Conservation (phyloP, 371 early-diverging fungal genomes). For the Smittium mucronatum region DNA sequence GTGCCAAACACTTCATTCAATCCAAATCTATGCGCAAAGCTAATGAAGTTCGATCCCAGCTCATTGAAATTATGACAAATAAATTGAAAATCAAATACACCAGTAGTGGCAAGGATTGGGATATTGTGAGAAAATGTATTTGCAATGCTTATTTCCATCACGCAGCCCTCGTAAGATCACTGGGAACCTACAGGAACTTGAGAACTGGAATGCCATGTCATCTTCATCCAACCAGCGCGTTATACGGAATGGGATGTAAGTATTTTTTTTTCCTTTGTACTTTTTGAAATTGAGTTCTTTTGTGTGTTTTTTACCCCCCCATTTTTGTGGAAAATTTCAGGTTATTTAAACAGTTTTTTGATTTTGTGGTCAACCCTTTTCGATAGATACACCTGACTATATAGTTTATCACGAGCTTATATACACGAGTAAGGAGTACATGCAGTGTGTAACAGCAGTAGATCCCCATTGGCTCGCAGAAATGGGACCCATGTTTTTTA, state of each 20-base stretch:
- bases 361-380: no score
- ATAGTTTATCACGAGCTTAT: constrained; percentile 95
- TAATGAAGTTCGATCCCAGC: constrained; percentile 82
- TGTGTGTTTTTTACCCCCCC: no score
- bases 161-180: constrained; percentile 77
- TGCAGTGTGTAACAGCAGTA: constrained; percentile 95
- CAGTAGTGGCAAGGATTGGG: constrained; percentile 89
- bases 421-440: constrained; percentile 93
- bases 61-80: constrained; percentile 71
- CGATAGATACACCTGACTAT: constrained; percentile 70
- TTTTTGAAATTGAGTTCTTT: no score
- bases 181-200: constrained; percentile 90
- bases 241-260: constrained; percentile 71
- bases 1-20: constrained; percentile 81
- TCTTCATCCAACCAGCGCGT: constrained; percentile 86
- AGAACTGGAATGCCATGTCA: constrained; percentile 90
- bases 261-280: neutral
- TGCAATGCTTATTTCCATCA: constrained; percentile 95
- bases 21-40: constrained; percentile 89
- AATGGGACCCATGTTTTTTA: constrained; percentile 80
- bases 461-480: constrained; percentile 91
- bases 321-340: no score
- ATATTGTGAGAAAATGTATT: constrained; percentile 81
- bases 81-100: constrained; percentile 51
- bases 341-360: no score